Base-by-base conservation (phyloP, 2,329 filamentous ascomycete genomes). In the Aspergillus cejpii region DNA sequence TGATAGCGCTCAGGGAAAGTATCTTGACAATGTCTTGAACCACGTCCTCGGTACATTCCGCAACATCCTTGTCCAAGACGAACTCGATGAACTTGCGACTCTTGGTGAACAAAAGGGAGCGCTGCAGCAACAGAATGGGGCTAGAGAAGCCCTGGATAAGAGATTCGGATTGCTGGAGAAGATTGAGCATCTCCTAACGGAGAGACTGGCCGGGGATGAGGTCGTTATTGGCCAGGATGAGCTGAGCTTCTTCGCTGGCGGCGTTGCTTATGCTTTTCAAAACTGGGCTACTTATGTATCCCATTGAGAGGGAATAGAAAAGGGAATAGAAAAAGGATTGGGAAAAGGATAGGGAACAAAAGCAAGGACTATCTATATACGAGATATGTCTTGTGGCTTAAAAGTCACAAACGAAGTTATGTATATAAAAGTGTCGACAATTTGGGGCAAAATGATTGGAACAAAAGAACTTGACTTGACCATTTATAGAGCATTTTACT, bases 11-110 rank as follows among this genome's bases (percentile, higher is more conserved):
- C 52, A 56, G 34, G 58, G 58, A 12, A 51, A 63, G 23, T 69
- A 67, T 24, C 57, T 70, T 12, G 65, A 69, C 40, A 53, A 58
- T 26, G 60, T 66, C 11, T 52, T 64, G 15, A 58, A 58, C 41
- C 66, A 69, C 43, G 63, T 70, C 37, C 64, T 68, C 23, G 66
- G 67, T 7, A 57, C 64, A 19, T 70, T 70, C 47, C 65, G 59
- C 46, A 64, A 68, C 37, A 55, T 70, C n/a, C 55, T 70, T 21
- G 53, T 56, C 15, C 59, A 56, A 7, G 63, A 67, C 15, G 67
- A 69, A 37, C 57, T 68, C 40, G 56, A 61, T 15, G 60, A 60
- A 33, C 51, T 71, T 8, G 51, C 65, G 37, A 47, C 39, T 12
- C 52, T 65, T 6, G 58, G 56, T 47, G 49, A 59, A 33, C 47